A percentile compares a stretch with the other conserved stretches of the same genome.
phyloP scores from a whole-genome alignment of 805 yeast genomes.

The Candida lessepsii region DNA sequence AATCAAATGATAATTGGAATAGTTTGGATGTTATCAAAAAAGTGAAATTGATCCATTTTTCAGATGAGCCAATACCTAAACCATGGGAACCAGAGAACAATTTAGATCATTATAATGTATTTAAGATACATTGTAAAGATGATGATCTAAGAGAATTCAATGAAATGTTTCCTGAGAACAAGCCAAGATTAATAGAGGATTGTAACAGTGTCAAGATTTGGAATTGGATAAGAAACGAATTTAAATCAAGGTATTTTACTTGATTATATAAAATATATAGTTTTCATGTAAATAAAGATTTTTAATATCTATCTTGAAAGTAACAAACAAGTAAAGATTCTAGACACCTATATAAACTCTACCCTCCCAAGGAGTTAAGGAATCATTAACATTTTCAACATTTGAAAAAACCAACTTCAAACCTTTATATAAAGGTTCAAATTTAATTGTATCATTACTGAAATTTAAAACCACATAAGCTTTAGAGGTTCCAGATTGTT shows the following conservation, averaged over 20 bases:
- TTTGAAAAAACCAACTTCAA: constrained; percentile 33
- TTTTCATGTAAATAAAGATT: too few species aligned
- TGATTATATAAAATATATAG: too few species aligned
- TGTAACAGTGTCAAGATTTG: constrained; percentile 30
- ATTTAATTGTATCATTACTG: constrained; percentile 29
- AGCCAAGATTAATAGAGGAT: constrained; percentile 26
- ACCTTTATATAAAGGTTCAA: constrained; percentile 28
- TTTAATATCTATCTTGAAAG: too few species aligned
- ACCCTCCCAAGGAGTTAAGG: constrained; percentile 45
- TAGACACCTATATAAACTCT: constrained; percentile 36
- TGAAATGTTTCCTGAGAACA: constrained; percentile 20
- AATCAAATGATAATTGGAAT: constrained; percentile 31
- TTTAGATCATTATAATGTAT: constrained; percentile 22
- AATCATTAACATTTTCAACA: constrained; percentile 18
- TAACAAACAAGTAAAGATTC: too few species aligned
- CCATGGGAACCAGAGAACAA: constrained; percentile 51
- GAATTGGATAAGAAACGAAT: constrained; percentile 39
- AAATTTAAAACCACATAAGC: constrained; percentile 46
- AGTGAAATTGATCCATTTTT: constrained; percentile 55
- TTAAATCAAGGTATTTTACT: too few species aligned
- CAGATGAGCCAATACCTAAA: constrained; percentile 65
- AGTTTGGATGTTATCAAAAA: constrained; percentile 23
- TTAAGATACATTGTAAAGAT: constrained; percentile 25
- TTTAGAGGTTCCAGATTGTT: constrained; percentile 27
- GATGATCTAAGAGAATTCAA: constrained; percentile 17